Percentiles rank a stretch among this genome's conserved stretches.
Evolutionary conservation across 2,329 filamentous ascomycete species (phyloP).

Genomic region (Geosmithia flava): DNA sequence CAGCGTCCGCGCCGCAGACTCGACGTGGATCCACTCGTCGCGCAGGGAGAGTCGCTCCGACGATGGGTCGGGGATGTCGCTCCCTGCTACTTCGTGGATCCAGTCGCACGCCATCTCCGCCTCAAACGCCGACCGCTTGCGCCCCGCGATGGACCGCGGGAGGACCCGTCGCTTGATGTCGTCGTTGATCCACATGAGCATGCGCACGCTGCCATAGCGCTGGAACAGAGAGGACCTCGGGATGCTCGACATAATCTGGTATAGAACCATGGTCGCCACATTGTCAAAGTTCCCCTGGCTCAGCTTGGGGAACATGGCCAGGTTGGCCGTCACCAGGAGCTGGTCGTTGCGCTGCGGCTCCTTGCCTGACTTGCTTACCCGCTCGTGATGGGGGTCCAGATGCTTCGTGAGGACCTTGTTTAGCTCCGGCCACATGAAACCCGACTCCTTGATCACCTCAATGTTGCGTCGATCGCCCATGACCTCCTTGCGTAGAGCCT

Average conservation of each 20-base stretch:
- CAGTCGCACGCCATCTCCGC: conserved; percentile 49
- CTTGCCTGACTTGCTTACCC: conserved; percentile 10
- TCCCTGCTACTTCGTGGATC: conserved; percentile 43
- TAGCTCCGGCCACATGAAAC: conserved; percentile 49
- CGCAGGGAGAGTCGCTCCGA: conserved; percentile 21
- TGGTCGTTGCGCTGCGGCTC: conserved; percentile 51
- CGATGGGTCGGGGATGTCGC: conserved; percentile 13
- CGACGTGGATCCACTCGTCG: conserved; percentile 33
- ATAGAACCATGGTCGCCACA: conserved; percentile 42
- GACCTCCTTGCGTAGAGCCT: conserved; percentile 44
- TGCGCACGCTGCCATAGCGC: conserved; percentile 64
- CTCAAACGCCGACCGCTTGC: conserved; percentile 45
- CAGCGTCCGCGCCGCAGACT: conserved; percentile 25
- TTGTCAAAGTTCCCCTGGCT: conserved; percentile 40
- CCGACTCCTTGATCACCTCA: conserved; percentile 39
- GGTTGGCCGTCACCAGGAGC: conserved; percentile 60
- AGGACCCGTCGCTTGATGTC: conserved; percentile 47
- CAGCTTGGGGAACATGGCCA: conserved; percentile 41
- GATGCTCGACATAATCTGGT: conserved; percentile 49
- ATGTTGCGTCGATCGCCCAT: conserved; percentile 26
- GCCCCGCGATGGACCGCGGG: conserved; percentile 42
- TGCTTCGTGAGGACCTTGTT: conserved; percentile 33
- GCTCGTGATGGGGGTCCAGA: conserved; percentile 22
- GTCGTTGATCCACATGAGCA: conserved; percentile 60
- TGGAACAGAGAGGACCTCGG: conserved; percentile 52